Evolutionary conservation across 345 rosid species (phyloP).

Genomic region (Eucalyptus lansdowneana): DNA sequence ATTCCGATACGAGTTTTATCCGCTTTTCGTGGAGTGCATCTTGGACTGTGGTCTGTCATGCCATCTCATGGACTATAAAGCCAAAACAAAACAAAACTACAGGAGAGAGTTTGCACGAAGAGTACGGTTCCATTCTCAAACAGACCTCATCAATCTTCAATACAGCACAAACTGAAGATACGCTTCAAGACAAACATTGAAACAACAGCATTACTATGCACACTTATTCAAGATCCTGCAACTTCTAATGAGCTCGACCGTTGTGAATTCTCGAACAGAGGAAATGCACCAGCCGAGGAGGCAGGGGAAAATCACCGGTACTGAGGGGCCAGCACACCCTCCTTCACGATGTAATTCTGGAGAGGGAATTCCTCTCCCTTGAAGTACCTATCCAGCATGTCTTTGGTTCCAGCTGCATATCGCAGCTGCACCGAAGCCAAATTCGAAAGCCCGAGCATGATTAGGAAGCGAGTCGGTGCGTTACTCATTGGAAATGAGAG

Average conservation of each 20-base stretch:
- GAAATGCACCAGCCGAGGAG: background rate
- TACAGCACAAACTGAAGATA: background rate
- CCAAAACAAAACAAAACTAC: too few species aligned
- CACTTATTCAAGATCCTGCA: background rate
- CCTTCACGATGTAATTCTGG: constrained; percentile 74
- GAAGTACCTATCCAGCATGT: constrained; percentile 87
- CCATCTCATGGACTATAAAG: too few species aligned
- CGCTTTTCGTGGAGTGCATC: too few species aligned
- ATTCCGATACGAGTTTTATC: too few species aligned
- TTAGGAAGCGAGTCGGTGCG: fast-evolving
- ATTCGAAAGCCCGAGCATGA: background rate
- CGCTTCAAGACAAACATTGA: background rate
- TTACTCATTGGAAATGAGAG: background rate
- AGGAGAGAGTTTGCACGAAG: background rate
- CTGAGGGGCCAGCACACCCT: constrained; percentile 70
- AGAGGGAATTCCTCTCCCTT: constrained; percentile 77
- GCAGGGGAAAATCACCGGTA: constrained; percentile 18
- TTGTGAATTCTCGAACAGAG: background rate
- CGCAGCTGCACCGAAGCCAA: constrained; percentile 31
- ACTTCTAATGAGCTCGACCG: background rate
- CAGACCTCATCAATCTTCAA: background rate
- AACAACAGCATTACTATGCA: background rate
- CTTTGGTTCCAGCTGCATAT: constrained; percentile 81
- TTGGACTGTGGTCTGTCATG: too few species aligned
- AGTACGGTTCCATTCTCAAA: background rate